These are phyloP conservation scores for Salvia splendens DNA, from an alignment of 257 asterid genomes.

Conservation along the genomic window DNA sequence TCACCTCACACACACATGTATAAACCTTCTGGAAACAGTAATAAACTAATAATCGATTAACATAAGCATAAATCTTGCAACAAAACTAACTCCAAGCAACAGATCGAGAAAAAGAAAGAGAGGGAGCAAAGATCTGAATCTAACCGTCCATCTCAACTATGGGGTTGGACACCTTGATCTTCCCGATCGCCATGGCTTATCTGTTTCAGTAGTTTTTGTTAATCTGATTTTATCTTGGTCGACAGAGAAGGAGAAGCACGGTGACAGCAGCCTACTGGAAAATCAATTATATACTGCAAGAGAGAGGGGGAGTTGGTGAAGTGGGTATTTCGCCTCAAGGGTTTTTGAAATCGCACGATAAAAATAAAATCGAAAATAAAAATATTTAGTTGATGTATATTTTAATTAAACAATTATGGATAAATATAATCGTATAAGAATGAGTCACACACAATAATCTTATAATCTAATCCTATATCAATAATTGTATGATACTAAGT, in stretches of 20 bases:
- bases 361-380: neutral
- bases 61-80: conserved; percentile 30
- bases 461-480: too few relatives aligned
- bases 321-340: conserved; percentile 29
- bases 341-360: conserved; percentile 9
- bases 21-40: conserved; percentile 7
- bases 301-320: conserved; percentile 29
- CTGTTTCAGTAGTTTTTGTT: neutral
- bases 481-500: too few relatives aligned
- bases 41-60: conserved; percentile 1
- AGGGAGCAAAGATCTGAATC: conserved; percentile 57
- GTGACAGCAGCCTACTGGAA: too few relatives aligned
- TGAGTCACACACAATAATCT: too few relatives aligned
- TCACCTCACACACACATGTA: conserved; percentile 1
- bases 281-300: neutral
- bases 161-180: conserved; percentile 96
- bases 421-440: too few relatives aligned
- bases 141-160: conserved; percentile 99
- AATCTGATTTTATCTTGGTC: neutral
- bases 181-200: conserved; percentile 60
- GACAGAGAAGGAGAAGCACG: conserved; percentile 11
- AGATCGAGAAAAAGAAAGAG: conserved; percentile 21
- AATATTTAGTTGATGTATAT: neutral
- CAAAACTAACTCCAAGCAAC: conserved; percentile 17
- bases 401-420: too few relatives aligned